A percentile compares a stretch with the other conserved stretches of the same genome.
Evolutionary conservation across 2,329 filamentous ascomycete species (phyloP).

Genomic region (Zarea fungicola): DNA sequence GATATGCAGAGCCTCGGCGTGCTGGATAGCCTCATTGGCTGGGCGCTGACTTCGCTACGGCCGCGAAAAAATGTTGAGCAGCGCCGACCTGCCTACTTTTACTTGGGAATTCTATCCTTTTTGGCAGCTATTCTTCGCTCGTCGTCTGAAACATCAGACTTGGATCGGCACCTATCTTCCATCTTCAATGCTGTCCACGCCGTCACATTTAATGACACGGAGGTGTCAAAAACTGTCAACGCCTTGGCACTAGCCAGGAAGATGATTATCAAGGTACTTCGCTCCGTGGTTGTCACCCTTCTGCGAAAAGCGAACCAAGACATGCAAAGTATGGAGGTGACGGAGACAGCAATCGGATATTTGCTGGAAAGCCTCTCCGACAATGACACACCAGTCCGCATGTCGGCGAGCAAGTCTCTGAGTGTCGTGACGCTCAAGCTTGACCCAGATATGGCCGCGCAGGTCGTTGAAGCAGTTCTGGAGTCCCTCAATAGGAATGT

Average conservation of each 20-base stretch:
- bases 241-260: constrained; percentile 78
- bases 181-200: constrained; percentile 63
- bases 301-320: constrained; percentile 46
- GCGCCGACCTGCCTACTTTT: constrained; percentile 63
- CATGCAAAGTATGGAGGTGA: constrained; percentile 44
- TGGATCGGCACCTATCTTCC: constrained; percentile 58
- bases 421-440: constrained; percentile 81
- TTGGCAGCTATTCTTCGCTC: constrained; percentile 66
- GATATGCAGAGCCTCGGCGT: constrained; percentile 83
- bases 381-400: constrained; percentile 83
- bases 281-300: constrained; percentile 64
- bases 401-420: constrained; percentile 87
- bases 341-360: constrained; percentile 79
- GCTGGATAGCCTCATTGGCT: constrained; percentile 60
- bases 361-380: constrained; percentile 75
- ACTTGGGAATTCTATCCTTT: constrained; percentile 74
- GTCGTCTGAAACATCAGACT: constrained; percentile 68
- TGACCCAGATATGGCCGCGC: constrained; percentile 71
- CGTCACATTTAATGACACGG: constrained; percentile 47
- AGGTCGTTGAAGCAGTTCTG: constrained; percentile 83
- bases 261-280: constrained; percentile 76
- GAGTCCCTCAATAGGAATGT: constrained; percentile 59
- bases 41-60: constrained; percentile 61
- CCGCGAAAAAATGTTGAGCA: constrained; percentile 32
- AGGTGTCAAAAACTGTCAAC: constrained; percentile 49